Percentiles rank a stretch among this genome's conserved stretches.
Evolutionary conservation across 768 basidiomycete species (phyloP).

Genomic region (Pleurotus sapidus): DNA sequence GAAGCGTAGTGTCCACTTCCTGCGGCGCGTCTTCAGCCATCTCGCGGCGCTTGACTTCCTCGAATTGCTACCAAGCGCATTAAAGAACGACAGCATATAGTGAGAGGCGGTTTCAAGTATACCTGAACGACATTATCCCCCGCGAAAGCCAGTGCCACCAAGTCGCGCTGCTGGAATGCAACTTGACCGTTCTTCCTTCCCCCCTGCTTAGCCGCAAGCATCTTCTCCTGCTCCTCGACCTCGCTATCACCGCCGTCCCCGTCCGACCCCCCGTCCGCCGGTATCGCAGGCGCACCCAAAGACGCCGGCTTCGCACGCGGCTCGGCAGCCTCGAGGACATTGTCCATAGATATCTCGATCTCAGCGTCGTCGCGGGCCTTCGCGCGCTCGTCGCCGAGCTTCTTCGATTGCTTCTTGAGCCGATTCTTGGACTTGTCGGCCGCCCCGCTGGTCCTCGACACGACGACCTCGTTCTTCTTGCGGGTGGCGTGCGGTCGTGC

Average conservation of each 20-base stretch:
- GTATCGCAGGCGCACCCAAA: conserved; percentile 8
- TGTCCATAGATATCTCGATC: conserved; percentile 71
- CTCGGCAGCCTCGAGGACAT: conserved; percentile 35
- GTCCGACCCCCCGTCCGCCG: conserved; percentile 26
- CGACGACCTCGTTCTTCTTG: conserved; percentile 71
- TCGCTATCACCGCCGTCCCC: conserved; percentile 58
- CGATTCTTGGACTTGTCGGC: conserved; percentile 69
- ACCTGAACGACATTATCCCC: conserved; percentile 95
- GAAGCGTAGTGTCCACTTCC: conserved; percentile 85
- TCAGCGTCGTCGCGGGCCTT: conserved; percentile 69
- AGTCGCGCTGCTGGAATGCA: conserved; percentile 87
- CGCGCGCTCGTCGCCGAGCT: conserved; percentile 54
- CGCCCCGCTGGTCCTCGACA: conserved; percentile 63
- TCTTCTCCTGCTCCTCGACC: conserved; percentile 63
- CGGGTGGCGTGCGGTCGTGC: conserved; percentile 56
- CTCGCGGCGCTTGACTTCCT: conserved; percentile 77
- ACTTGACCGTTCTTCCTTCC: conserved; percentile 41
- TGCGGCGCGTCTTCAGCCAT: conserved; percentile 85
- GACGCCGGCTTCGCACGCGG: conserved; percentile 39
- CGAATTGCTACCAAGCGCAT: conserved; percentile 64
- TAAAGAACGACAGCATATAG: too few species aligned
- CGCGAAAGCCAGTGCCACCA: conserved; percentile 94
- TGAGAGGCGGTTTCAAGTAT: conserved; percentile 16
- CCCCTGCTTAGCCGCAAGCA: conserved; percentile 26
- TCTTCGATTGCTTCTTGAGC: conserved; percentile 64